Evolutionary conservation across 495 filamentous ascomycete species (phyloP).

Genomic region (Cladorrhinum samala): DNA sequence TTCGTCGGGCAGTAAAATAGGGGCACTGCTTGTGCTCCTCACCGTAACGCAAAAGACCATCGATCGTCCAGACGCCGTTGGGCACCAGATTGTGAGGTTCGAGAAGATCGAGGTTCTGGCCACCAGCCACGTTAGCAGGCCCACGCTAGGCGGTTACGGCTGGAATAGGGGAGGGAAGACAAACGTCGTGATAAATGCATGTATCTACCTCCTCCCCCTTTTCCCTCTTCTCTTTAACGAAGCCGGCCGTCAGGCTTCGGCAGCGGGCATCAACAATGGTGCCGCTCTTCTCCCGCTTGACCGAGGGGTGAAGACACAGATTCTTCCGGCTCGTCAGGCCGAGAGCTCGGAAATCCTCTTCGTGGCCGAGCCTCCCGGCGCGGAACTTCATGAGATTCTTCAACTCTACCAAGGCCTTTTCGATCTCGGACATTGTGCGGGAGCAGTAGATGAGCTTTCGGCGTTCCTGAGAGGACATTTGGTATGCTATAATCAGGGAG

Average conservation of each 20-base stretch:
- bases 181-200: conserved; percentile 90
- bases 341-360: conserved; percentile 88
- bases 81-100: conserved; percentile 93
- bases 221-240: conserved; percentile 94
- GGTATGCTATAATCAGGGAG: conserved; percentile 93
- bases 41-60: conserved; percentile 77
- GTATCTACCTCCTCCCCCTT: conserved; percentile 88
- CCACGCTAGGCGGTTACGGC: no score
- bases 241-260: conserved; percentile 90
- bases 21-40: conserved; percentile 96
- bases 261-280: conserved; percentile 90
- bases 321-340: conserved; percentile 97
- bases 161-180: no score
- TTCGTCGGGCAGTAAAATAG: conserved; percentile 90
- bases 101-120: conserved; percentile 81
- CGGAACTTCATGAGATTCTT: conserved; percentile 93
- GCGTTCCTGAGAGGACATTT: conserved; percentile 82
- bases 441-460: conserved; percentile 98
- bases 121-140: conserved; percentile 8
- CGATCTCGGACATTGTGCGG: conserved; percentile 92
- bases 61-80: conserved; percentile 92
- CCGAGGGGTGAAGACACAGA: conserved; percentile 89
- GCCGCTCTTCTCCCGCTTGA: conserved; percentile 93
- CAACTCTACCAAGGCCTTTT: conserved; percentile 91
- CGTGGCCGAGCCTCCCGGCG: conserved; percentile 72